Conservation (phyloP, 73 alveolate species). For the Loxodes magnus region DNA sequence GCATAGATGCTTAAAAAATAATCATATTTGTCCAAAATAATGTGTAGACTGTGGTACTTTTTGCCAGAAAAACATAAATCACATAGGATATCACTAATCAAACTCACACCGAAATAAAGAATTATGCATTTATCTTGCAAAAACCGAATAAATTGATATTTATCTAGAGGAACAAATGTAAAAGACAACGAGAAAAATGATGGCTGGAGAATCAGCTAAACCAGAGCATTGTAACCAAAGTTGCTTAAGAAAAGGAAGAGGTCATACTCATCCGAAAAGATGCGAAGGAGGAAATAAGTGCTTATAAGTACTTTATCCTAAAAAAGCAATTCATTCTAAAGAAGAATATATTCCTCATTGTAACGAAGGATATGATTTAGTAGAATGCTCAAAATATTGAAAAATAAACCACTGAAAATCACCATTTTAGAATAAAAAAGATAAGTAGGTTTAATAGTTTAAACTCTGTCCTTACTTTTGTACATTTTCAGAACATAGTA, state of each 20-base stretch:
- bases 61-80: constrained; percentile 14
- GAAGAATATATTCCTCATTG: constrained; percentile 12
- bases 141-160: neutral
- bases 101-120: constrained; percentile 29
- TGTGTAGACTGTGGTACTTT: constrained; percentile 37
- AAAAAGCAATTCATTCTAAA: constrained; percentile 19
- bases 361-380: constrained; percentile 12
- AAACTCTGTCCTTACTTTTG: neutral
- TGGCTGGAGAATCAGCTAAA: constrained; percentile 23
- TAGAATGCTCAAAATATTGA: constrained; percentile 24
- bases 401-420: constrained; percentile 16
- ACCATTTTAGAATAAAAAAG: constrained; percentile 10
- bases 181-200: constrained; percentile 13
- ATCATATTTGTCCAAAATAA: constrained; percentile 15
- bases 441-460: neutral
- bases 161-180: neutral
- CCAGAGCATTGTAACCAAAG: constrained; percentile 30
- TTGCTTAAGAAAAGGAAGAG: constrained; percentile 34
- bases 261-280: constrained; percentile 24
- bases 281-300: constrained; percentile 26
- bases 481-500: neutral
- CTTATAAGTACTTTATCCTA: neutral
- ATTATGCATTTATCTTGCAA: constrained; percentile 14
- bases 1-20: constrained; percentile 3
- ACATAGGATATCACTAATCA: constrained; percentile 24